A percentile compares a stretch with the other conserved stretches of the same genome.
Conservation (phyloP, 805 yeast genomes). For the Ogataea haglerorum region DNA sequence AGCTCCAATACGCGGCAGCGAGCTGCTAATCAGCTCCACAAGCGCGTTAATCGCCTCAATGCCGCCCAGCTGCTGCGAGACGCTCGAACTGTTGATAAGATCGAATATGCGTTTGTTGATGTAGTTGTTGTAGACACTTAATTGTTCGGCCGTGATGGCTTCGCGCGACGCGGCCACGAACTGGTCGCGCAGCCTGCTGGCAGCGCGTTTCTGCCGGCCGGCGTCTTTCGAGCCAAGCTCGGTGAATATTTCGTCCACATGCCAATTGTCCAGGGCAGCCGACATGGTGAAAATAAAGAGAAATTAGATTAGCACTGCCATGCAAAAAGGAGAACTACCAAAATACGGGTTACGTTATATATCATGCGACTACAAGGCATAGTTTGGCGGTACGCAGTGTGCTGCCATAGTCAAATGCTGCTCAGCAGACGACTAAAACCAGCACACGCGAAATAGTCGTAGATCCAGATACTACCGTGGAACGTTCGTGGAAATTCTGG, state of each 20-base stretch:
- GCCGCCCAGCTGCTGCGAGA: constrained; percentile 79
- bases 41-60: constrained; percentile 85
- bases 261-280: constrained; percentile 7
- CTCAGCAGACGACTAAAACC: too few species aligned
- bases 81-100: constrained; percentile 70
- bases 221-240: constrained; percentile 45
- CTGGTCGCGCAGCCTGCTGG: constrained; percentile 66
- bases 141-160: constrained; percentile 68
- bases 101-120: constrained; percentile 86
- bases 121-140: constrained; percentile 76
- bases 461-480: background rate
- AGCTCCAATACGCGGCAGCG: constrained; percentile 36
- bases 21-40: constrained; percentile 76
- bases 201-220: constrained; percentile 50
- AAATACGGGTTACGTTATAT: too few species aligned
- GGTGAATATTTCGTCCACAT: constrained; percentile 46
- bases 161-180: constrained; percentile 75
- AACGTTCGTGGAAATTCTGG: constrained; percentile 7
- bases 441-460: too few species aligned
- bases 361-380: too few species aligned
- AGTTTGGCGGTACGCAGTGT: too few species aligned
- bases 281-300: constrained; percentile 6
- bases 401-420: too few species aligned
- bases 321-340: too few species aligned
- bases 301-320: constrained; percentile 4